Conservation (phyloP, 2,329 filamentous ascomycete genomes). For the Colletotrichum simmondsii region DNA sequence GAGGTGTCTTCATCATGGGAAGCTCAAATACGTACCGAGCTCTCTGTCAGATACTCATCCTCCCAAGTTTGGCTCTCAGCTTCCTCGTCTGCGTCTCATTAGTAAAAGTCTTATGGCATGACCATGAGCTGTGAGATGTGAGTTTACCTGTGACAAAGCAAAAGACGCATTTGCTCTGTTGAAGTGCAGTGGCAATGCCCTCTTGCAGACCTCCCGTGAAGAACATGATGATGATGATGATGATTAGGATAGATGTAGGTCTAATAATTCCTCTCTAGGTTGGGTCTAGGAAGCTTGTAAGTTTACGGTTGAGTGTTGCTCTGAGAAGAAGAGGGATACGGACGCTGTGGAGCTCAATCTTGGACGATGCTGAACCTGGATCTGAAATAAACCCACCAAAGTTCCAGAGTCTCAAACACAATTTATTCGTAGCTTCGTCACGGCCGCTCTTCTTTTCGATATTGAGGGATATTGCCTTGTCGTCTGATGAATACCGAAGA, state of each 20-base stretch:
- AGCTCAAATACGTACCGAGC: constrained; percentile 56
- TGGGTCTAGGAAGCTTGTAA: not conserved
- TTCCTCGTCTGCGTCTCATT: constrained; percentile 66
- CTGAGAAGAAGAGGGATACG: not conserved
- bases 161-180: constrained; percentile 80
- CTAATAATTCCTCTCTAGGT: not conserved
- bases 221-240: constrained; percentile 70
- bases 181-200: constrained; percentile 81
- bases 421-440: not conserved
- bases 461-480: not conserved
- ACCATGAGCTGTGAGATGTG: not conserved
- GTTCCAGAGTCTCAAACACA: not conserved
- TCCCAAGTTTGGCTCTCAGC: constrained; percentile 80
- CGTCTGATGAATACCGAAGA: not conserved
- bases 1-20: too few species aligned
- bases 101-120: not conserved
- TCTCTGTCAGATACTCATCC: constrained; percentile 70
- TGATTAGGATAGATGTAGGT: too few species aligned
- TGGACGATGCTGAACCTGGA: not conserved
- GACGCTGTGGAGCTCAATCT: not conserved
- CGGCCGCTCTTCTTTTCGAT: not conserved
- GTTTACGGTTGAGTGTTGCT: not conserved
- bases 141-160: constrained; percentile 83
- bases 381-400: not conserved
- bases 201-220: constrained; percentile 83